Base-by-base conservation (phyloP, 345 rosid genomes). In the Linum lewisii region DNA sequence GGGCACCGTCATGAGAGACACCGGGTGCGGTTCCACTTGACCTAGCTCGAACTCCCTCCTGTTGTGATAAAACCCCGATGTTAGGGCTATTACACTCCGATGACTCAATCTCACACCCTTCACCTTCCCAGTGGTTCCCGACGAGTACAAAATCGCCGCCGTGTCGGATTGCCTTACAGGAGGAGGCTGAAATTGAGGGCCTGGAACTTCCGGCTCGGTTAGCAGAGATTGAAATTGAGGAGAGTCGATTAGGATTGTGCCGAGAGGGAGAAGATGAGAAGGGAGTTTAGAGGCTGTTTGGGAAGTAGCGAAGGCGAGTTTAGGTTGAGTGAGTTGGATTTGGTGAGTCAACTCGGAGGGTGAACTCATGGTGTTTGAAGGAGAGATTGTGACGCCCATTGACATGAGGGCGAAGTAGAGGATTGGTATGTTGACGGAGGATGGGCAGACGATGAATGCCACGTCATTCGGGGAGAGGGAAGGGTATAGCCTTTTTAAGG, bases 61-160 rank as follows among this genome's bases (percentile, higher is more conserved):
- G 44, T 57, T 26, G 61, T 83, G 72, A 68, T 68, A 57, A 2
- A 59, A 15, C 6, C 86, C 88, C 2, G 88, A 80, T 0, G 82
- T 75, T 2, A 85, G 66, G 5, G 95, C 84, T 42, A 84, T 81
- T 36, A 88, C 0, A 72, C 86, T 92, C 44, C 87, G 78, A 78
- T 92, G 98, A 23, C 78, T 81, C 71, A 84, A 58, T 4, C 63
- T 24, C 22, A 86, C 90, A 2, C 95, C 96, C 60, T 92, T 88
- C 64, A 79, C 83, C 21, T 66, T 64, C 5, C 96, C 98, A 0
- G 86, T 92, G 1, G 96, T 88, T 52, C 95, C 98, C 0, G 98
- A 92, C 0, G 95, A 92, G 69, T 68, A 86, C 0, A 92, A 81
- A 24, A 88, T 76, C 21, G 84, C 86, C 0, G 95, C 96, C 56